Conservation (phyloP, 768 basidiomycete genomes). For the Phanerochaete carnosa region DNA sequence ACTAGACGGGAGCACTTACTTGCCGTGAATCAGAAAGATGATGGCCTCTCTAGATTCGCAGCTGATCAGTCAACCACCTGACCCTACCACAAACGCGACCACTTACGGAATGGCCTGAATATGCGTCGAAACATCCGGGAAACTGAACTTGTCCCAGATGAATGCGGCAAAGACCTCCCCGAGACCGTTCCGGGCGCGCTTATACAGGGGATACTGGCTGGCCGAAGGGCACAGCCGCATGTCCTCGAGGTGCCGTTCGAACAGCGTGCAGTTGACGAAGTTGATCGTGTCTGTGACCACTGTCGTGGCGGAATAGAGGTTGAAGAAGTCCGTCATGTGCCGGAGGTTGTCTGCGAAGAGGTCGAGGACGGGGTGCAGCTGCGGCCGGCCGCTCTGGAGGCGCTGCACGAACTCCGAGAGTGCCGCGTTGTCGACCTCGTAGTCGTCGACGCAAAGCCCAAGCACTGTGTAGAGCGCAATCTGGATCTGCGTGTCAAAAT, state of each 20-base stretch:
- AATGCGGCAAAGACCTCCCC: slow-evolving; percentile 32
- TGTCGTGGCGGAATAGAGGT: slow-evolving; percentile 27
- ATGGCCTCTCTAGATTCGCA: not conserved
- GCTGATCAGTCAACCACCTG: not conserved
- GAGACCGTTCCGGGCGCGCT: slow-evolving; percentile 25
- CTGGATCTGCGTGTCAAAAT: slow-evolving; percentile 27
- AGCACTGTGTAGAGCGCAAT: slow-evolving; percentile 40
- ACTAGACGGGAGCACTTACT: slow-evolving; percentile 27
- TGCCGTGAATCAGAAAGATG: slow-evolving; percentile 24
- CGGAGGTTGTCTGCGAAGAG: slow-evolving; percentile 29
- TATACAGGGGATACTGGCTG: slow-evolving; percentile 22
- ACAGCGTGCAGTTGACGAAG: slow-evolving; percentile 29
- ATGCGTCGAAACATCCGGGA: slow-evolving; percentile 29
- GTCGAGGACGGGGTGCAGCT: slow-evolving; percentile 13
- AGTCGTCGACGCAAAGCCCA: slow-evolving; percentile 11
- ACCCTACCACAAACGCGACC: not conserved
- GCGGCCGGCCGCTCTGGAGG: not conserved
- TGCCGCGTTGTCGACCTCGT: not conserved
- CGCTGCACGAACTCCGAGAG: slow-evolving; percentile 1
- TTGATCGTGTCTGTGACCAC: slow-evolving; percentile 33
- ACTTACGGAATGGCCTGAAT: slow-evolving; percentile 33
- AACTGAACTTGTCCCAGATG: slow-evolving; percentile 28
- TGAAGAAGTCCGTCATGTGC: slow-evolving; percentile 25
- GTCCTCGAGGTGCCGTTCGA: slow-evolving; percentile 28
- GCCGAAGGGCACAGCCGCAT: slow-evolving; percentile 24